Conservation (phyloP, 139 green algal species). For the Dunaliella primolecta region DNA sequence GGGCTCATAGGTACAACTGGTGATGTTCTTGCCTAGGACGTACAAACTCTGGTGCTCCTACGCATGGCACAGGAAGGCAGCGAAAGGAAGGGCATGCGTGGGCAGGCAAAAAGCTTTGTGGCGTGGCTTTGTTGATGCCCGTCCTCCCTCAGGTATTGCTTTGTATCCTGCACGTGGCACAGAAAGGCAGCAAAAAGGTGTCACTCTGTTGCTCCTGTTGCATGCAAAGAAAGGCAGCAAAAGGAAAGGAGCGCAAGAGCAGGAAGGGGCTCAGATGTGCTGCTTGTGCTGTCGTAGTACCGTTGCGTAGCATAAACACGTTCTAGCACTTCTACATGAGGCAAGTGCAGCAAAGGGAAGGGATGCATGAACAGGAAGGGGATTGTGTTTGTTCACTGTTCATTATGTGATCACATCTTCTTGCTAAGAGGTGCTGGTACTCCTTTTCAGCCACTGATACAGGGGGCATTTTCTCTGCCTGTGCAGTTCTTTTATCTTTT, state of each 20-base stretch:
- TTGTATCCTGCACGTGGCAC: background rate
- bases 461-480: too few relatives aligned
- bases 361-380: too few relatives aligned
- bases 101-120: background rate
- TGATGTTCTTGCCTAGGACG: conserved; percentile 53
- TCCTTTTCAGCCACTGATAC: too few relatives aligned
- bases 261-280: background rate
- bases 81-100: background rate
- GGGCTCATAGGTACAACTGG: conserved; percentile 41
- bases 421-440: too few relatives aligned
- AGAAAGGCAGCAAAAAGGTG: background rate
- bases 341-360: too few relatives aligned
- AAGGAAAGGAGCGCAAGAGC: background rate
- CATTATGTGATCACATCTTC: too few relatives aligned
- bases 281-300: background rate
- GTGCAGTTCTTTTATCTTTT: too few relatives aligned
- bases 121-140: background rate
- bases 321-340: background rate
- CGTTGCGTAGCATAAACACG: background rate
- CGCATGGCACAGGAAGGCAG: background rate
- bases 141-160: background rate
- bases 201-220: background rate
- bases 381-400: too few relatives aligned
- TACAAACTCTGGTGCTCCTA: conserved; percentile 52
- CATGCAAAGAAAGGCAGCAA: background rate